These are phyloP conservation scores for Zalaria sp. DNA, from an alignment of 2,329 filamentous ascomycete genomes.

Conservation along the genomic window DNA sequence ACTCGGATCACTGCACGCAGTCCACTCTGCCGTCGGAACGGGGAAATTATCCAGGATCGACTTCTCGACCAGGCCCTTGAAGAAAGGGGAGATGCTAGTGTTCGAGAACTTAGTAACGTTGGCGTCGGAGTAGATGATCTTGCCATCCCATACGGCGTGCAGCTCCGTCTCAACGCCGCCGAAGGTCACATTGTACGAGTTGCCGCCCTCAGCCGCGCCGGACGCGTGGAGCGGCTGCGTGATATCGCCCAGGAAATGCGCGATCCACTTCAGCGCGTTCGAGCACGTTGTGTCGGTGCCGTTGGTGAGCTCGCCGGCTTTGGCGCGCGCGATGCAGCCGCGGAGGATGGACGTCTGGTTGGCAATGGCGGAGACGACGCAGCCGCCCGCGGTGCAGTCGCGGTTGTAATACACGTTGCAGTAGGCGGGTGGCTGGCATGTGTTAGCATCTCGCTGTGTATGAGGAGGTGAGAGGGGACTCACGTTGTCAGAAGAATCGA, in stretches of 20 bases:
- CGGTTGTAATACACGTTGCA: constrained; percentile 22
- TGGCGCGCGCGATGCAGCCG: constrained; percentile 19
- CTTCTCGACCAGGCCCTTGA: constrained; percentile 19
- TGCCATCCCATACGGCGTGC: constrained; percentile 26
- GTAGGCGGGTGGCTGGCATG: constrained; percentile 9
- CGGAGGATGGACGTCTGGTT: constrained; percentile 26
- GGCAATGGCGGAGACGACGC: constrained; percentile 26
- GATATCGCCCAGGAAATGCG: constrained; percentile 27
- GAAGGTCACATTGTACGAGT: constrained; percentile 23
- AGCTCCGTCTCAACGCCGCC: constrained; percentile 18
- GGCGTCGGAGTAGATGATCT: constrained; percentile 23
- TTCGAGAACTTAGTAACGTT: constrained; percentile 21
- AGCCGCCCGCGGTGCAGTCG: constrained; percentile 24
- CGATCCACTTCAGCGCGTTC: constrained; percentile 27
- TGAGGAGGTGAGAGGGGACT: neutral
- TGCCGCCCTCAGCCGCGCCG: constrained; percentile 22
- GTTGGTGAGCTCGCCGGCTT: constrained; percentile 8
- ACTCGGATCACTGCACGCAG: constrained; percentile 19
- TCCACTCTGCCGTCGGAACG: constrained; percentile 21
- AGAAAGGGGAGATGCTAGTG: constrained; percentile 21
- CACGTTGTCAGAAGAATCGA: constrained; percentile 19
- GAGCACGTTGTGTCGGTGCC: constrained; percentile 22
- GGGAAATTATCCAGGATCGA: constrained; percentile 21
- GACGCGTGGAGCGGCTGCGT: constrained; percentile 27
- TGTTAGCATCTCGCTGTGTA: too few species aligned